Evolutionary conservation across 371 early-diverging fungal genomes (phyloP), one percentile per base, ranked within the genome.

Genomic region (Rhizopus stolonifer): DNA sequence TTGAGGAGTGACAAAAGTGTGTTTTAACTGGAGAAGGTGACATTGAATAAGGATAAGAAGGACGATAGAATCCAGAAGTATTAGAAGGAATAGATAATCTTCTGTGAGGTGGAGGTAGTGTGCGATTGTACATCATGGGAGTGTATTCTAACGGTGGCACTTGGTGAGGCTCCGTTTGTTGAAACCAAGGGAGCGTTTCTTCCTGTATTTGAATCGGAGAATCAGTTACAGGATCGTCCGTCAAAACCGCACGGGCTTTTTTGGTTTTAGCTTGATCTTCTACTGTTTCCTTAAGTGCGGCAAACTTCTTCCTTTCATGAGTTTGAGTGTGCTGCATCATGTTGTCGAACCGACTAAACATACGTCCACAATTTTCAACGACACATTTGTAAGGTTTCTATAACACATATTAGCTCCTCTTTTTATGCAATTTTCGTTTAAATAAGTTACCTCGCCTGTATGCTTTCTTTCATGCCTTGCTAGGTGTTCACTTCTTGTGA

Each of bases 381-480:
- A 56, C 34, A 33, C 65, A 64, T 29, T 59, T 47, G 32, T 64
- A 64, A 39, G 65, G 65, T 64, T 64, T 64, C 64, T 64, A 39
- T 39, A 46, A 7, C 19, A 26, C 2, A 26, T 13, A 26, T 13
- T n/a, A n/a, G 23, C 38, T 11, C 31, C 31, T 29, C 31, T 29
- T 29, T 29, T 29, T 29, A 7, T 29, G 4, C 10, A 7, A 7
- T 29, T 29, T 29, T 29, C 10, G 4, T 29, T 29, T 29, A 33
- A 2, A 11, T 5, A 14, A 14, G 4, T 49, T 65, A 75, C 77
- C 63, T 83, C 83, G 39, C 83, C 83, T 25, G 83, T 83, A 44
- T 83, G 83, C 36, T 83, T 83, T 64, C 78, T 67, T 47, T 73
- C 72, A 39, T 78, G 79, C 34, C 79, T 65, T 3, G 76, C 76